Conservation (phyloP, 2,329 filamentous ascomycete species). For the Colletotrichum sublineola region DNA sequence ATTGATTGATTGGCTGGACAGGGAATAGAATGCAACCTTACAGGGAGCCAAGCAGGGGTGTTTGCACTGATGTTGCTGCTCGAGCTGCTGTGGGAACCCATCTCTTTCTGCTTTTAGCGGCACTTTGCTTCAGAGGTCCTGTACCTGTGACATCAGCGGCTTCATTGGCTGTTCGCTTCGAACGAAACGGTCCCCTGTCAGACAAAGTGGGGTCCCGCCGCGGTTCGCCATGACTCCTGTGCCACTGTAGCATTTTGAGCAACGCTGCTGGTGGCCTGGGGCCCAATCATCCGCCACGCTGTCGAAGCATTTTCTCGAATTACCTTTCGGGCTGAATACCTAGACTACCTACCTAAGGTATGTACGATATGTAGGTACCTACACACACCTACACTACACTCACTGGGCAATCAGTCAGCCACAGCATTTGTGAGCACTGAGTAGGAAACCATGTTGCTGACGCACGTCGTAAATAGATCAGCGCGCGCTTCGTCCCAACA, state of each 20-base stretch:
- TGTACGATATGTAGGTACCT: neutral
- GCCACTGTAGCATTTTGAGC: neutral
- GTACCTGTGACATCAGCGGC: constrained; percentile 53
- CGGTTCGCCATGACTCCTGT: constrained; percentile 24
- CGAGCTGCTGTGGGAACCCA: constrained; percentile 23
- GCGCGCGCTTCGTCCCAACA: constrained; percentile 40
- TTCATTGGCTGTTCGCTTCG: constrained; percentile 47
- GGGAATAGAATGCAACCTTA: constrained; percentile 18
- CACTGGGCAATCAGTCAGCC: neutral
- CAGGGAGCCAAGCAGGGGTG: constrained; percentile 21
- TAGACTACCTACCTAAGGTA: too few relatives aligned
- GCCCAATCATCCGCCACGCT: constrained; percentile 25
- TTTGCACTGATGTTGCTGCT: constrained; percentile 22
- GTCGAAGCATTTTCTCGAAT: constrained; percentile 1
- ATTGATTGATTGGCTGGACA: constrained; percentile 36
- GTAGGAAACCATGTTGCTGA: constrained; percentile 15
- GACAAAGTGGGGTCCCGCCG: constrained; percentile 28
- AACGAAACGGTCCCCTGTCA: constrained; percentile 43
- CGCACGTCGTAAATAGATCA: constrained; percentile 37
- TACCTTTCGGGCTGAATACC: neutral
- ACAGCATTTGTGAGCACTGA: neutral
- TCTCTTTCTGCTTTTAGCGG: constrained; percentile 14
- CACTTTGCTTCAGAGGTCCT: constrained; percentile 16
- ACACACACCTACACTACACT: neutral
- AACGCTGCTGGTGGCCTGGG: neutral